phyloP scores from a whole-genome alignment of 2,329 filamentous ascomycete genomes.

The Chaetomium sp. region DNA sequence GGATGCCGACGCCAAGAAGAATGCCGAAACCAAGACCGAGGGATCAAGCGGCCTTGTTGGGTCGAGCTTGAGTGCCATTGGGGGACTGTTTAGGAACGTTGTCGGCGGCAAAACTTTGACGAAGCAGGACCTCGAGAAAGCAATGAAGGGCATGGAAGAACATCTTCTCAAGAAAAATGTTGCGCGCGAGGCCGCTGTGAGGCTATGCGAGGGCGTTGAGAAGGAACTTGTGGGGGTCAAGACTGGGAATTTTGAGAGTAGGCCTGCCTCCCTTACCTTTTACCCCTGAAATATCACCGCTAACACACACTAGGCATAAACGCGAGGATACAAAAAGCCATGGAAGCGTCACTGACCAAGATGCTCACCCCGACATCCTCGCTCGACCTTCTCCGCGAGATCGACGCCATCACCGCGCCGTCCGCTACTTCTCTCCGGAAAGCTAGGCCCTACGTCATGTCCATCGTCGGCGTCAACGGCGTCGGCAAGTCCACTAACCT shows the following conservation, averaged over 20 bases:
- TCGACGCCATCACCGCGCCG: slow-evolving; percentile 74
- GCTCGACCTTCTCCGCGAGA: slow-evolving; percentile 90
- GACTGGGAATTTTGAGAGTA: slow-evolving; percentile 84
- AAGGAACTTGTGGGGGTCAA: slow-evolving; percentile 87
- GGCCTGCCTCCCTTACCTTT: slow-evolving; percentile 37
- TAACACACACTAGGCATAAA: slow-evolving; percentile 61
- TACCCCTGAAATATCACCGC: slow-evolving; percentile 11
- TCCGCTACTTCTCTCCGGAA: slow-evolving; percentile 63
- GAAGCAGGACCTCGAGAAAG: slow-evolving; percentile 84
- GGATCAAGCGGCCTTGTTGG: slow-evolving; percentile 69
- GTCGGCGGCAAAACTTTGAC: slow-evolving; percentile 92
- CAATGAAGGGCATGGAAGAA: slow-evolving; percentile 94
- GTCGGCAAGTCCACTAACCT: slow-evolving; percentile 98
- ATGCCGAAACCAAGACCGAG: slow-evolving; percentile 47
- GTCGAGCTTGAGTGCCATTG: slow-evolving; percentile 78
- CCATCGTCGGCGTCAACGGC: slow-evolving; percentile 96
- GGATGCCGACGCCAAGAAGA: slow-evolving; percentile 69
- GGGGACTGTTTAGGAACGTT: slow-evolving; percentile 89
- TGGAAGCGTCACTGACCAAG: slow-evolving; percentile 89
- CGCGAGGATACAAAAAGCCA: slow-evolving; percentile 77
- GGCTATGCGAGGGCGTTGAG: slow-evolving; percentile 88
- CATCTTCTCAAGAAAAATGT: slow-evolving; percentile 96
- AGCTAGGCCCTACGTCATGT: slow-evolving; percentile 89
- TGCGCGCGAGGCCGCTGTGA: slow-evolving; percentile 87
- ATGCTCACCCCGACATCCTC: slow-evolving; percentile 96